These are phyloP conservation scores for Botryobasidium botryosum DNA, from an alignment of 768 basidiomycete species.

Conservation along the genomic window DNA sequence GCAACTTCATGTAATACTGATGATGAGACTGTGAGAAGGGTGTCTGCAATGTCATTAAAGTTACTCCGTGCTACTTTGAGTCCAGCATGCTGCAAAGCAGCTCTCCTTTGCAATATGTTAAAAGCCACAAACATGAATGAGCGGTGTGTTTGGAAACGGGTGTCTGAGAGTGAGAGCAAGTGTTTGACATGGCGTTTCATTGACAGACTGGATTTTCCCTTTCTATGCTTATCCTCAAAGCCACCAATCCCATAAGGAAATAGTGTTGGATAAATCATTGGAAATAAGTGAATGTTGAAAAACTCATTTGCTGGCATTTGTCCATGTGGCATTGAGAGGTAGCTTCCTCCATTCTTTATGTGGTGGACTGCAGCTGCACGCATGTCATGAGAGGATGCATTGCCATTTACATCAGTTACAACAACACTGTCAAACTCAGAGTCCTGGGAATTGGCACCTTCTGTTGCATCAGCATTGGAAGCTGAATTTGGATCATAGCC, in stretches of 20 bases:
- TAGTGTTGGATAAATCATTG: constrained; percentile 13
- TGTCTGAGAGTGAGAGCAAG: constrained; percentile 7
- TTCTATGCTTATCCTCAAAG: too few relatives aligned
- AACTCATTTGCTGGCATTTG: constrained; percentile 9
- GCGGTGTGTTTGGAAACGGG: constrained; percentile 13
- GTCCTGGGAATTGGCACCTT: too few relatives aligned
- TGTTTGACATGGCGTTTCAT: constrained; percentile 5
- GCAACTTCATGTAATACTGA: constrained; percentile 7
- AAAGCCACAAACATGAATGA: constrained; percentile 13
- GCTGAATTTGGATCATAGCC: constrained; percentile 4
- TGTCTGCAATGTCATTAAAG: constrained; percentile 4
- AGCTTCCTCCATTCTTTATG: constrained; percentile 4
- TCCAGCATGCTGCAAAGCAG: constrained; percentile 3
- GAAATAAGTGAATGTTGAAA: constrained; percentile 9
- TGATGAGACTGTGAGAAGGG: constrained; percentile 7
- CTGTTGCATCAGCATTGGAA: too few relatives aligned
- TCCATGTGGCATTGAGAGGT: constrained; percentile 9
- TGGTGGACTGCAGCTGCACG: constrained; percentile 4
- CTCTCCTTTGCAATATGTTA: constrained; percentile 13
- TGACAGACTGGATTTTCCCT: neutral
- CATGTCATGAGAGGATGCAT: neutral
- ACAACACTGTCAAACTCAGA: too few relatives aligned
- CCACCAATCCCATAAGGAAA: constrained; percentile 15
- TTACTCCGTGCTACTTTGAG: constrained; percentile 3
- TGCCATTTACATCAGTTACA: too few relatives aligned